Base-by-base conservation (phyloP, 2,329 filamentous ascomycete species). In the Colletotrichum caudatum region DNA sequence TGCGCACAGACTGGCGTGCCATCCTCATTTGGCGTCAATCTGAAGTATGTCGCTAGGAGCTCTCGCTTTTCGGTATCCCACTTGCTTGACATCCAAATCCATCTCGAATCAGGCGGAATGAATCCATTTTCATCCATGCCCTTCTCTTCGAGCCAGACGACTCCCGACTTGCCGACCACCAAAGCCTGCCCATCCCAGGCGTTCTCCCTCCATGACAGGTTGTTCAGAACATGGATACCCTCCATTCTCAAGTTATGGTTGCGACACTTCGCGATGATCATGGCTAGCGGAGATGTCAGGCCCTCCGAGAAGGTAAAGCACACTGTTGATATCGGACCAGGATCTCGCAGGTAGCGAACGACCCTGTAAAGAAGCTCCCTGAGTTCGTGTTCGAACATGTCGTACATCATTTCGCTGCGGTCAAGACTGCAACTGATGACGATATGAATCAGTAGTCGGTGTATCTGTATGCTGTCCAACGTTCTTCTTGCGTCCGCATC, bases 141-240 rank as follows among this genome's bases (percentile, higher is more conserved):
- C 35, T 51, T 48, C 64, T 76, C 74, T 48, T 76, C 74, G 37
- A 76, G 62, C 57, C 74, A 51, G 29, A 75, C 68, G 11, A 54
- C 70, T 2, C 74, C 74, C 5, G 73, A 53, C 61, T 73, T 73
- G 23, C 67, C 73, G 16, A 65, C 58, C 3, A 72, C 58, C 66
- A 72, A 26, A 20, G 66, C 70, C 20, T 69, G 61, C 16, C 67
- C 72, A n/a, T 73, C 75, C 66, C 69, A 69, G 20, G 72, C 66
- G 35, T 60, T 54, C 23, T 72, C 69, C 29, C 69, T 39, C 74
- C 75, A 75, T 41, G 75, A 69, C 39, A 76, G 41, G 7, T 50
- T 59, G 1, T 66, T 62, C 26, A 72, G 61, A 18, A 72, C 18
- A 9, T 69, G 59, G 26, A 72, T 48, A 9, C 69, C 75, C 51